phyloP scores from a whole-genome alignment of 2,329 filamentous ascomycete species.

The Colletotrichum camelliae region DNA sequence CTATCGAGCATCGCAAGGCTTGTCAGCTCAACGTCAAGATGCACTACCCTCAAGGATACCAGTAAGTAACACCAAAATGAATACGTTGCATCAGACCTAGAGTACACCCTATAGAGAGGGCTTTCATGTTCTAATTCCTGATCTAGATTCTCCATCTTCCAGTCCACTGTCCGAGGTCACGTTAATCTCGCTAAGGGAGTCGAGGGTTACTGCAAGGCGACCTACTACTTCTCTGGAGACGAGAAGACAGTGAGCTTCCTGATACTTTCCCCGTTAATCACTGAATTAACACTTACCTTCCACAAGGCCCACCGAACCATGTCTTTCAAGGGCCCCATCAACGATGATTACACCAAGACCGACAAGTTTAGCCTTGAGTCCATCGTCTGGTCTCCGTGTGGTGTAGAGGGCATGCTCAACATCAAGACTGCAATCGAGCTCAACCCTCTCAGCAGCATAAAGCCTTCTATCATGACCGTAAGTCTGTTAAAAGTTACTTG shows the following conservation, averaged over 20 bases:
- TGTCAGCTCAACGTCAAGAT: slow-evolving; percentile 60
- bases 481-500: slow-evolving; percentile 5
- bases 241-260: slow-evolving; percentile 40
- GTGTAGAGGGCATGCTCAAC: slow-evolving; percentile 53
- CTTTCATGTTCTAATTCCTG: background rate
- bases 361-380: slow-evolving; percentile 50
- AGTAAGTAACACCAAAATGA: slow-evolving; percentile 32
- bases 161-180: slow-evolving; percentile 58
- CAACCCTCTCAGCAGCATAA: slow-evolving; percentile 21
- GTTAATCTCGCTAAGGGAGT: slow-evolving; percentile 49
- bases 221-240: slow-evolving; percentile 58
- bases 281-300: background rate
- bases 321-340: slow-evolving; percentile 46
- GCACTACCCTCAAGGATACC: slow-evolving; percentile 55
- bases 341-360: slow-evolving; percentile 47
- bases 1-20: slow-evolving; percentile 54
- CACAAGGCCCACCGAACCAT: slow-evolving; percentile 41
- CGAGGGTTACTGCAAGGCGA: slow-evolving; percentile 53
- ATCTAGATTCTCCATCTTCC: slow-evolving; percentile 47
- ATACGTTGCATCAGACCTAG: accelerated
- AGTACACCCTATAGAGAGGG: background rate
- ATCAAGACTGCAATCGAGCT: slow-evolving; percentile 57
- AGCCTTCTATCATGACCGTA: slow-evolving; percentile 30
- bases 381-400: slow-evolving; percentile 58
- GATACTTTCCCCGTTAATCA: background rate